Evolutionary conservation across 305 asterid genomes (phyloP).

Genomic region (Solanum aculeatissimum): DNA sequence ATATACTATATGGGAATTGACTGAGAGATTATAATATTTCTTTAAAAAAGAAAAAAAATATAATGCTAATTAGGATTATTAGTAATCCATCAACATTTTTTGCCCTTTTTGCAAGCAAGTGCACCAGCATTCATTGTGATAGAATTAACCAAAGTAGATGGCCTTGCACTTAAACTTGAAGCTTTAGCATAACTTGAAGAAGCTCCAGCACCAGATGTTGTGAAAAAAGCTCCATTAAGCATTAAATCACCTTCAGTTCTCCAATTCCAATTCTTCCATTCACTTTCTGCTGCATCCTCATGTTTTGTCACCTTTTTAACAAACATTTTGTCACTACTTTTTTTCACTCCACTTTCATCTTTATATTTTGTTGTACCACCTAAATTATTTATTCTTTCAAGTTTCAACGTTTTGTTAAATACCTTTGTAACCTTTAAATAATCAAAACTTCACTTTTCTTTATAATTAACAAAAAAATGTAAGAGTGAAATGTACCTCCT

Average conservation of each 20-base stretch:
- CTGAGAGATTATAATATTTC: not conserved
- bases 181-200: constrained; percentile 83
- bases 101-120: constrained; percentile 57
- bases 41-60: not conserved
- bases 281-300: constrained; percentile 52
- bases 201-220: constrained; percentile 66
- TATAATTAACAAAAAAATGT: no score
- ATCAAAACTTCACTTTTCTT: not conserved
- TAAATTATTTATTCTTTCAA: not conserved
- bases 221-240: constrained; percentile 83
- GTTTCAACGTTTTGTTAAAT: not conserved
- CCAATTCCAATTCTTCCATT: constrained; percentile 90
- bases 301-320: constrained; percentile 40
- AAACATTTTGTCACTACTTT: not conserved
- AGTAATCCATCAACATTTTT: constrained; percentile 25
- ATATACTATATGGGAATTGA: not conserved
- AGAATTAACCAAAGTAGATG: constrained; percentile 55
- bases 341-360: not conserved
- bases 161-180: constrained; percentile 73
- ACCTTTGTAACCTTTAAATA: constrained; percentile 11
- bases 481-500: constrained; percentile 38
- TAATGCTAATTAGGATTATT: not conserved
- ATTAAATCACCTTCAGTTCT: constrained; percentile 76
- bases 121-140: constrained; percentile 56
- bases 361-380: not conserved